Evolutionary conservation across 805 yeast genomes (phyloP), one percentile per base, ranked within the genome.

Genomic region (Ogataea trehaloabstinens): DNA sequence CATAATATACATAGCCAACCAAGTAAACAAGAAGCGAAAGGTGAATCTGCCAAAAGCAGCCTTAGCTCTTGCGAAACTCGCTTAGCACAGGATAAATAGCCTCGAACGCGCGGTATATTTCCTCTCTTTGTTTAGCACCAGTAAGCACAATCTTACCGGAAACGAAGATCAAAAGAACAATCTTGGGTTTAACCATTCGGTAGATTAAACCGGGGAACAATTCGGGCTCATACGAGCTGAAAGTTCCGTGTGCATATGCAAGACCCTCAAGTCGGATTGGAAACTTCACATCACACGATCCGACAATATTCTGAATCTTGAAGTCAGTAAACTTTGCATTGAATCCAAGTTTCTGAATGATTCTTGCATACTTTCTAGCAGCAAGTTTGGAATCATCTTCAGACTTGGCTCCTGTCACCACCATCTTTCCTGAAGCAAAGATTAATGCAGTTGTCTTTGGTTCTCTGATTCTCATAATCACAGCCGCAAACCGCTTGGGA

Each of bases 401-500:
- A 25, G 95, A 85, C 65, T 93, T 93, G 18, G 99, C 99, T 77
- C 99, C 99, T 21, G 98, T 93, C 12, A 93, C 99, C 52, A 93
- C 99, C 99, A 93, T 93, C 66, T 93, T 93, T 57, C 99, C 99
- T 2, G 97, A 89, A 2, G 99, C 99, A 64, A 93, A 93, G 50
- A 93, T 93, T 52, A 93, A 73, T 0, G 99, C 98, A 2, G 99
- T 93, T 1, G 99, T 93, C 64, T 93, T 93, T 13, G 99, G 99
- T 63, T 93, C 99, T 66, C 99, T 80, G 53, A 93, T 93, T 74
- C 99, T 86, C 99, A 93, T 93, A 53, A 93, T 93, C 35, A 93
- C 99, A 42, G 99, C 99, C 11, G 99, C 99, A 71, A 93, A 93
- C 71, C 99, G 95, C 58, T 85, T 88, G 36, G 99, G 99, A 57